These are phyloP conservation scores for Thalassiosira pacifica DNA, from an alignment of 352 stramenopile genomes.

Conservation along the genomic window DNA sequence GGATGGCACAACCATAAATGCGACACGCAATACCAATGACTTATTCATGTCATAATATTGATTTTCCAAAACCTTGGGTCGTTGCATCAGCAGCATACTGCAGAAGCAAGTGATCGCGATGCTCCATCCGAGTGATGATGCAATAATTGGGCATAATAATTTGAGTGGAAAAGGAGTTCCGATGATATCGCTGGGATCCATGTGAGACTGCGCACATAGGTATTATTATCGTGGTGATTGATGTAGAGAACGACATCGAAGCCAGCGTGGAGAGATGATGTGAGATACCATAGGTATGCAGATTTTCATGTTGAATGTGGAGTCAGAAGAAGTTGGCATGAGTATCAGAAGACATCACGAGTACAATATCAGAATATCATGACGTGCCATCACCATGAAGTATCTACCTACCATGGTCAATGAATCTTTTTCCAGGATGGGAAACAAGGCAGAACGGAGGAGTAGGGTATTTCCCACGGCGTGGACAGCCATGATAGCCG, in stretches of 20 bases:
- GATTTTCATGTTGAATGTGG: no score
- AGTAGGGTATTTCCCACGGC: constrained; percentile 41
- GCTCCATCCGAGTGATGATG: constrained; percentile 22
- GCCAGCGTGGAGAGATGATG: no score
- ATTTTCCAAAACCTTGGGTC: constrained; percentile 17
- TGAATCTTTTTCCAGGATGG: constrained; percentile 42
- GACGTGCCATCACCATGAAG: no score
- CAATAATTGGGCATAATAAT: constrained; percentile 25
- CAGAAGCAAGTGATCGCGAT: background rate
- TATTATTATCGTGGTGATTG: no score
- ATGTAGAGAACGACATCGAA: no score
- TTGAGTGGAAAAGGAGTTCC: constrained; percentile 30
- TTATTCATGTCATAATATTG: constrained; percentile 3
- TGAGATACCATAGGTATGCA: no score
- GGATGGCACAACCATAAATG: background rate
- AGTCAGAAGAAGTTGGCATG: no score
- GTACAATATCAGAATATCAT: no score
- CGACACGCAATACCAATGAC: background rate
- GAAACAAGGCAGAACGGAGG: constrained; percentile 24
- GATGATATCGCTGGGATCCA: constrained; percentile 60
- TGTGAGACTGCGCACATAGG: no score
- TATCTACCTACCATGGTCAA: constrained; percentile 50
- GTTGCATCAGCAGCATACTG: background rate
- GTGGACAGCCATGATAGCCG: constrained; percentile 33
- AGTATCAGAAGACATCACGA: no score